These are phyloP conservation scores for Suhomyces kilbournensis DNA, from an alignment of 805 yeast genomes.

Conservation along the genomic window DNA sequence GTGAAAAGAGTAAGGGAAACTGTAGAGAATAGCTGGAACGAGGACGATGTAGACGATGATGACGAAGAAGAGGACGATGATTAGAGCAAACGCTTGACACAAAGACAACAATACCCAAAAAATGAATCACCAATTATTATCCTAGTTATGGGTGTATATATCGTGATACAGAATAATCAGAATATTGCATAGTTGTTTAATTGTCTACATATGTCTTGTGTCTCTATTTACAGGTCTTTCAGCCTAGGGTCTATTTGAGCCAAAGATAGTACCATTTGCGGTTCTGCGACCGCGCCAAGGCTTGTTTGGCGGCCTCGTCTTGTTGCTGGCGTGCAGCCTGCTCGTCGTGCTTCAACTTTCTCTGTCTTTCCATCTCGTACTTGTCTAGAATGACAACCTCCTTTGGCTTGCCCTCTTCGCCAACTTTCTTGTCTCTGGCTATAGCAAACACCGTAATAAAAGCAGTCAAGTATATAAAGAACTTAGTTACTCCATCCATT, in stretches of 20 bases:
- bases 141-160: too few species aligned
- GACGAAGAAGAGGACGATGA: conserved; percentile 40
- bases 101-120: too few species aligned
- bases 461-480: conserved; percentile 48
- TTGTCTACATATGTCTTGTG: too few species aligned
- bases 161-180: background rate
- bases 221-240: background rate
- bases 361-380: conserved; percentile 27
- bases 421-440: conserved; percentile 52
- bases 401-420: conserved; percentile 41
- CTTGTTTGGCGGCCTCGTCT: conserved; percentile 1
- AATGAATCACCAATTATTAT: too few species aligned
- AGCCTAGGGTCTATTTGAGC: conserved; percentile 32
- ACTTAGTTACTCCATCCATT: conserved; percentile 57
- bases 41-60: conserved; percentile 62
- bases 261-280: conserved; percentile 53
- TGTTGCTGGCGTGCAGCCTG: conserved; percentile 10
- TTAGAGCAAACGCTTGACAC: too few species aligned
- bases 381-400: conserved; percentile 39
- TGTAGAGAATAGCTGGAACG: conserved; percentile 92
- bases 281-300: background rate
- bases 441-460: conserved; percentile 50
- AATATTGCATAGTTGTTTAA: background rate
- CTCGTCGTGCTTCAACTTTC: conserved; percentile 16
- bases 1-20: conserved; percentile 89